Base-by-base conservation (phyloP, 768 basidiomycete genomes). In the Mycena albidolilacea region DNA sequence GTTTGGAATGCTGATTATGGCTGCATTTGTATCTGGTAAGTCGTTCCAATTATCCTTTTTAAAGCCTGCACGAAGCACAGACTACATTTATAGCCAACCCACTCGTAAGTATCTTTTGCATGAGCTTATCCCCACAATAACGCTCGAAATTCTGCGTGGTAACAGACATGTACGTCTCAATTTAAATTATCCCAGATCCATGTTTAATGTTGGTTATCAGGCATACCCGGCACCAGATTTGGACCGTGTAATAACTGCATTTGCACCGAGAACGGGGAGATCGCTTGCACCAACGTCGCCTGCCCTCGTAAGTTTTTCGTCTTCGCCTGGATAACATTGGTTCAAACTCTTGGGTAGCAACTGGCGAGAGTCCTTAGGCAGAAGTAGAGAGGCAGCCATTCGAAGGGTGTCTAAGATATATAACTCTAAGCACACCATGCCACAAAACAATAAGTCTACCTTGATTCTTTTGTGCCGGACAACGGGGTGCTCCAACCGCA, bases 241-340 rank as follows among this genome's bases (percentile, higher is more conserved):
- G 64, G 64, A 41, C 64, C 64, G 50, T 64, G 64, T 43, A 64
- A 64, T 54, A 64, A 64, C 50, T 64, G 64, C 64, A 64, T 64
- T 64, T 64, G 64, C 64, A 64, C 50, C n/a, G 19, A 64, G 30
- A 23, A 23, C n/a, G 64, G 64, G 37, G 64, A 64, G 50, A 54
- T 64, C 50, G 64, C 64, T 52, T 64, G 64, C 38, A 64, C 64
- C 48, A 54, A 54, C n/a, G 64, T 64, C 50, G 64, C 37, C 35
- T 64, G 64, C 50, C 64, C 64, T 64, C 64, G 64, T 64, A 64
- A 64, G 64, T 54, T 50, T 50, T 12, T 64, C 50, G 19, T 55
- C 64, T 64, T 41, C 64, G 64, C 5, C 50, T 54, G 21, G 50
- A 64, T 19, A 64, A 64, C 48, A 64, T 64, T 5, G 1, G 43